A percentile compares a stretch with the other conserved stretches of the same genome.
Conservation (phyloP, 306 rosid genomes). For the Quercus bicolor region DNA sequence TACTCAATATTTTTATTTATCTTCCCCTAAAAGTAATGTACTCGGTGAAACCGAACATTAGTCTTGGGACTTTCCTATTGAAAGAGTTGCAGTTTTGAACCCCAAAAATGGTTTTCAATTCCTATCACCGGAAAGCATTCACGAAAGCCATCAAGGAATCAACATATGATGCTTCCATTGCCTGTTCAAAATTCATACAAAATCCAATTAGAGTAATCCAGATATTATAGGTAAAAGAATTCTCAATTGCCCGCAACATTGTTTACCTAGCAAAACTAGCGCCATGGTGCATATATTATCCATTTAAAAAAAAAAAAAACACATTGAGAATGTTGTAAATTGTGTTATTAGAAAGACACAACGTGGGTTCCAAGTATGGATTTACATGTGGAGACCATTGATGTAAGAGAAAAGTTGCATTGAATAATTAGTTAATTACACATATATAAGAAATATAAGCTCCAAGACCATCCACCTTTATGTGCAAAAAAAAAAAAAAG, state of each 20-base stretch:
- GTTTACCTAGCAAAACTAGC: conserved; percentile 72
- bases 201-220: background rate
- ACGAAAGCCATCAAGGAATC: conserved; percentile 72
- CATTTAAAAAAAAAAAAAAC: too few relatives aligned
- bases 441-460: too few relatives aligned
- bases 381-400: too few relatives aligned
- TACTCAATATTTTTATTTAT: background rate
- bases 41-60: background rate
- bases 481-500: too few relatives aligned
- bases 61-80: conserved; percentile 19
- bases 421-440: too few relatives aligned
- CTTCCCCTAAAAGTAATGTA: background rate
- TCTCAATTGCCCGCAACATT: background rate
- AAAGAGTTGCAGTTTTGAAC: background rate
- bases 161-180: conserved; percentile 69
- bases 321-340: too few relatives aligned
- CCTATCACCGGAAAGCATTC: conserved; percentile 55
- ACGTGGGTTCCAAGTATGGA: too few relatives aligned
- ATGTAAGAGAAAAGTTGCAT: too few relatives aligned
- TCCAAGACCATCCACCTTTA: too few relatives aligned
- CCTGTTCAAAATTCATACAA: conserved; percentile 29
- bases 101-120: background rate
- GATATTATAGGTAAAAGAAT: background rate
- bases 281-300: conserved; percentile 77
- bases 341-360: too few relatives aligned